Percentiles rank a stretch among this genome's conserved stretches.
These are phyloP conservation scores for Phytophthora palmivora DNA, from an alignment of 352 stramenopile genomes.

Conservation along the genomic window DNA sequence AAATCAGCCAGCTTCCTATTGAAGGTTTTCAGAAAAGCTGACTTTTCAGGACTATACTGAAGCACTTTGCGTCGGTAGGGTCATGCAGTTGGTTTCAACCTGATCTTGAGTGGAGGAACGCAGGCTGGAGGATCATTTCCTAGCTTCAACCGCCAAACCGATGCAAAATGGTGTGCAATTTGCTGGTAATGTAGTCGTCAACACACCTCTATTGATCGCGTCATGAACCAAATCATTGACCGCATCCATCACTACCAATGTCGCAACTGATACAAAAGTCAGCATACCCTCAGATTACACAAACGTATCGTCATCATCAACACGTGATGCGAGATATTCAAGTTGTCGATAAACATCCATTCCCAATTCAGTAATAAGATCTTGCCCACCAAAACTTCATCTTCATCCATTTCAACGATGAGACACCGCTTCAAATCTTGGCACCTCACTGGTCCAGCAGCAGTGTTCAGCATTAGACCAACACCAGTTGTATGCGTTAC, in stretches of 20 bases:
- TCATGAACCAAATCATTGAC: constrained; percentile 8
- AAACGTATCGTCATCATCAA: constrained; percentile 7
- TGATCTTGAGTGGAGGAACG: too few species aligned
- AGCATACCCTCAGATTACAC: background rate
- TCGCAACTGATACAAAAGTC: too few species aligned
- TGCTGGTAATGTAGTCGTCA: constrained; percentile 7
- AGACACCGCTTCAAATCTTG: constrained; percentile 8
- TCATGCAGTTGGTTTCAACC: too few species aligned
- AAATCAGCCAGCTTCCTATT: too few species aligned
- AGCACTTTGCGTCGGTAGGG: too few species aligned
- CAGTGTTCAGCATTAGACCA: too few species aligned
- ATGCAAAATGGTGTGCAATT: background rate
- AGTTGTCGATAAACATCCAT: constrained; percentile 10
- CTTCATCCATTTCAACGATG: constrained; percentile 6
- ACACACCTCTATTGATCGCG: constrained; percentile 11
- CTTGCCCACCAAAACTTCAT: constrained; percentile 13
- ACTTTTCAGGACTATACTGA: too few species aligned
- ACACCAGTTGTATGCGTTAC: too few species aligned
- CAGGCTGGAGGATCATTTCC: too few species aligned
- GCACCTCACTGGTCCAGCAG: too few species aligned
- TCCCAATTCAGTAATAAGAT: background rate
- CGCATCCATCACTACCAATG: constrained; percentile 3
- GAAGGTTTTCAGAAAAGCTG: too few species aligned
- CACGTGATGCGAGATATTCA: background rate
- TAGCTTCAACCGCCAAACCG: constrained; percentile 14